Percentiles rank a stretch among this genome's conserved stretches.
phyloP scores from a whole-genome alignment of 495 filamentous ascomycete species.

The Margaritispora aquatica region DNA sequence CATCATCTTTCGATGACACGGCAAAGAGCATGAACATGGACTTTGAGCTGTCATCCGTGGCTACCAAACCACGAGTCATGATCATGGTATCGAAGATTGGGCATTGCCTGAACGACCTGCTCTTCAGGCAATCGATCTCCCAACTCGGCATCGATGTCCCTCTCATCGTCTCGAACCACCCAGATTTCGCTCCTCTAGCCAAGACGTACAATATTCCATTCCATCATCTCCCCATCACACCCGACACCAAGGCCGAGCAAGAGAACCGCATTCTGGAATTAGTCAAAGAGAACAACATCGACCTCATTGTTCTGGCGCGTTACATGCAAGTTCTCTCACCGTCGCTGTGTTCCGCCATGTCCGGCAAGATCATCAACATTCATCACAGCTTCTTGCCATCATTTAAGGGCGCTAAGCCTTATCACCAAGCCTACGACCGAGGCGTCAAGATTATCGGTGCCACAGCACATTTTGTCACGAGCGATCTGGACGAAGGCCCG shows the following conservation, averaged over 20 bases:
- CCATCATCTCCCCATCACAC: conserved; percentile 64
- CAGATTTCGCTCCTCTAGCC: conserved; percentile 60
- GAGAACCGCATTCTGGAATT: conserved; percentile 60
- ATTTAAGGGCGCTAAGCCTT: conserved; percentile 77
- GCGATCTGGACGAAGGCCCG: conserved; percentile 68
- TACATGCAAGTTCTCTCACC: conserved; percentile 81
- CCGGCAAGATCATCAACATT: conserved; percentile 74
- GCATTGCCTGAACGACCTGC: conserved; percentile 73
- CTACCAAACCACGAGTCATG: conserved; percentile 59
- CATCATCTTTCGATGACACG: conserved; percentile 40
- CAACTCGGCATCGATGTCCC: conserved; percentile 64
- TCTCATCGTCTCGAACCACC: conserved; percentile 66
- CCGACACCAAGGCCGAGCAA: conserved; percentile 62
- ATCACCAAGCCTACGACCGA: conserved; percentile 71
- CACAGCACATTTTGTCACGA: conserved; percentile 71
- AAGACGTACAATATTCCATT: conserved; percentile 66
- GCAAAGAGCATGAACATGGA: conserved; percentile 51
- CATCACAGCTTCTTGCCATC: conserved; percentile 73
- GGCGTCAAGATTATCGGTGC: conserved; percentile 78
- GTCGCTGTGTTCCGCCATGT: conserved; percentile 63
- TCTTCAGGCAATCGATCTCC: conserved; percentile 59
- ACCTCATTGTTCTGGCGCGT: conserved; percentile 69
- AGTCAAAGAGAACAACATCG: conserved; percentile 54
- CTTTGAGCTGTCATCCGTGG: conserved; percentile 55
- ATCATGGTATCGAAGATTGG: conserved; percentile 82